Conservation (phyloP, 495 filamentous ascomycete species). For the Choiromyces venosus region DNA sequence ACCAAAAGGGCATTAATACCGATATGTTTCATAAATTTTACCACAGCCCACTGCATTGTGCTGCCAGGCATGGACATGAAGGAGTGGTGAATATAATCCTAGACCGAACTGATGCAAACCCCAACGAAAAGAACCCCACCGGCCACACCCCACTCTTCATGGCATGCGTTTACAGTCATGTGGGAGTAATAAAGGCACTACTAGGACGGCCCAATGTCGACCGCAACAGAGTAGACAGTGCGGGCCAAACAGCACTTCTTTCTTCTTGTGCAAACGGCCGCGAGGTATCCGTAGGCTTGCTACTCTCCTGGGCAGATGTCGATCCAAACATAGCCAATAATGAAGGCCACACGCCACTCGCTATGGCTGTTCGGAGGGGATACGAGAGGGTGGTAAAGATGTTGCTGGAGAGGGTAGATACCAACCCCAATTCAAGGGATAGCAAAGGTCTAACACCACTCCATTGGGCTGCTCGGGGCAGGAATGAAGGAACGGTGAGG, state of each 20-base stretch:
- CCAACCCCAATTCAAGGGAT: neutral
- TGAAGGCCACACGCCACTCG: neutral
- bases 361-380: neutral
- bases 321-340: neutral
- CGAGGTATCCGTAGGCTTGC: neutral
- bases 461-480: neutral
- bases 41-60: neutral
- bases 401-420: too few species aligned
- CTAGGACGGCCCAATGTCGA: neutral
- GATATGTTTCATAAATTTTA: neutral
- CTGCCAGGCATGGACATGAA: neutral
- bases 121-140: neutral
- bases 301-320: neutral
- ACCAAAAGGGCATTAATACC: neutral
- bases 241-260: neutral
- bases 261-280: neutral
- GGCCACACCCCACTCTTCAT: neutral
- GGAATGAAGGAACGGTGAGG: conserved; percentile 19
- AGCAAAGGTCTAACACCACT: neutral
- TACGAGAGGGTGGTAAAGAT: neutral
- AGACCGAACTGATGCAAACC: neutral
- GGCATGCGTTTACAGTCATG: neutral
- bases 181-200: neutral
- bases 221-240: neutral
- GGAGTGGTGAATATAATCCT: neutral